Evolutionary conservation across 306 rosid genomes (phyloP), one percentile per base, ranked within the genome.

Genomic region (Lathyrus tuberosus): DNA sequence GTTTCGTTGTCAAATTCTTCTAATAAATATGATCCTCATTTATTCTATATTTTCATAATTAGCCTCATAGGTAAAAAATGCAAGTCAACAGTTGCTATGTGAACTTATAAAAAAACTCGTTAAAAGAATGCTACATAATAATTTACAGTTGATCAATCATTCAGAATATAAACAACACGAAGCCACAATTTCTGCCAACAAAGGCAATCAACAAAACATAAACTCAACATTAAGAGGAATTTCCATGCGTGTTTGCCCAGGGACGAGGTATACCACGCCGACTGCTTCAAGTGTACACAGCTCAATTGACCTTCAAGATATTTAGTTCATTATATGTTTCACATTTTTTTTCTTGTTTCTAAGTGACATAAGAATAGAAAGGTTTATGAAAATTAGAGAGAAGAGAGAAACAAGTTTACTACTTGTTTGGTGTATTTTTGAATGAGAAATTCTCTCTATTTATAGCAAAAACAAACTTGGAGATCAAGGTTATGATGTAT

Each of bases 111-210:
- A 57, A 54, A 57, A 30, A 13, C 8, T 22, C 62, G 31, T 56
- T 16, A 12, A 14, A 57, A 57, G 40, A 57, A 57, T 57, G 38
- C 20, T 26, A 26, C 38, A 2, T 28, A 64, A 51, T 64, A 64
- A 65, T 74, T 42, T 65, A 74, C 78, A 73, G 20, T 63, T 64
- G 47, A 52, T 52, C 43, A 37, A 63, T 52, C 54, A 48, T 51
- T 28, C 44, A 49, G 44, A 63, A 52, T 17, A 42, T 38, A 63
- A 63, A 62, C 77, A 73, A 63, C 56, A 38, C 33, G 16, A 64
- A 52, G 72, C 40, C 65, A 54, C 72, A 65, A 54, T 41, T 28
- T 65, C 66, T 12, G 66, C 48, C 66, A 52, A 42, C 52, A 63
- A 16, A 28, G 72, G 57, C 49, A 74, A 74, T 30, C 30, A 65